Conservation (phyloP, 192 early-diverging fungal genomes). For the Coemansia sp. region DNA sequence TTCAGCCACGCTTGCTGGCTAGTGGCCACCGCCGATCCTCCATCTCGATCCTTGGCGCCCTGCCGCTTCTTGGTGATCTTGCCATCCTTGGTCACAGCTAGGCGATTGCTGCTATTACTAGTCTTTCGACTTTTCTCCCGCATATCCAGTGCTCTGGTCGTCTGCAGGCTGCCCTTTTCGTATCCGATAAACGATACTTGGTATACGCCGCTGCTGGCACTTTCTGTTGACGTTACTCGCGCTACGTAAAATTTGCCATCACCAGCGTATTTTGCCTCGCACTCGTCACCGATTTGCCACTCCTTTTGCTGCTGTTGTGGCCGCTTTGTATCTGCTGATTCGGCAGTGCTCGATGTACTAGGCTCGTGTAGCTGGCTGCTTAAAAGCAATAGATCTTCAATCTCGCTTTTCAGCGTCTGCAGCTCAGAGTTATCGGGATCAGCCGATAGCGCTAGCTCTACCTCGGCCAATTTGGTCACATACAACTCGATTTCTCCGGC, state of each 20-base stretch:
- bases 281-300: constrained; percentile 30
- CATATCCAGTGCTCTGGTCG: constrained; percentile 20
- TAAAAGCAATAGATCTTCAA: constrained; percentile 36
- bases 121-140: constrained; percentile 3
- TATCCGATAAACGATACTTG: constrained; percentile 41
- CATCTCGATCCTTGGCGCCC: constrained; percentile 13
- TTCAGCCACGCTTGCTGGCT: constrained; percentile 55
- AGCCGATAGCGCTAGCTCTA: constrained; percentile 45
- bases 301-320: constrained; percentile 2
- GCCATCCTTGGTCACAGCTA: constrained; percentile 8
- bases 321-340: constrained; percentile 1
- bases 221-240: constrained; percentile 16
- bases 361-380: constrained; percentile 25
- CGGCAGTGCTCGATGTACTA: background rate
- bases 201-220: constrained; percentile 9
- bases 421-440: constrained; percentile 48
- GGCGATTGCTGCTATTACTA: background rate
- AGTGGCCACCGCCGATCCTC: constrained; percentile 11
- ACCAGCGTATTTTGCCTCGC: constrained; percentile 27
- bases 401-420: constrained; percentile 41
- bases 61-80: constrained; percentile 21
- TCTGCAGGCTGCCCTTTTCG: constrained; percentile 29
- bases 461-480: constrained; percentile 38
- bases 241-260: constrained; percentile 29
- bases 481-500: constrained; percentile 43